These are phyloP conservation scores for Hypoxylon rickii DNA, from an alignment of 495 filamentous ascomycete species.

Conservation along the genomic window DNA sequence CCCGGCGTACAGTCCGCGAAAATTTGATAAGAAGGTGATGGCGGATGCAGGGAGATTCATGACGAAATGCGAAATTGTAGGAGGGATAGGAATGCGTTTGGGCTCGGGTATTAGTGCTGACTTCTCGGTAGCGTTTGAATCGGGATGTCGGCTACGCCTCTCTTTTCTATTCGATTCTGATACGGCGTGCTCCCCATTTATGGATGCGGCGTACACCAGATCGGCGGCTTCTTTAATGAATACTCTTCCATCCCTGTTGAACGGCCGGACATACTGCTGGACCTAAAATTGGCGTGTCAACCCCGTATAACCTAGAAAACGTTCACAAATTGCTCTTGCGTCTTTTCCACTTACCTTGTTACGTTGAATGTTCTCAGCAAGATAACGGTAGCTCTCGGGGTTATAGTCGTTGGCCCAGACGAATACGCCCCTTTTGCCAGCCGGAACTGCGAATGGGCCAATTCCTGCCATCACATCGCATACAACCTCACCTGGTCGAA, in stretches of 20 bases:
- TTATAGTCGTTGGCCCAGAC: constrained; percentile 98
- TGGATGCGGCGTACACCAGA: constrained; percentile 59
- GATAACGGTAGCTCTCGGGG: constrained; percentile 76
- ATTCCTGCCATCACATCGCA: constrained; percentile 98
- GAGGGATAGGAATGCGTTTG: constrained; percentile 58
- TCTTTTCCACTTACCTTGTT: constrained; percentile 69
- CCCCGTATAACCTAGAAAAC: constrained; percentile 1
- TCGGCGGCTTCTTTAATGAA: constrained; percentile 76
- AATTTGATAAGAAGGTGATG: constrained; percentile 81
- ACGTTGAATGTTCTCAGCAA: constrained; percentile 67
- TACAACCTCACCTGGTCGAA: constrained; percentile 82
- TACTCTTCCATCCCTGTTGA: constrained; percentile 75
- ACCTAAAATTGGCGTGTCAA: constrained; percentile 55
- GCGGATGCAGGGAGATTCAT: constrained; percentile 96
- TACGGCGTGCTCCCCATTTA: constrained; percentile 51
- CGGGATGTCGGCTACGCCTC: constrained; percentile 37
- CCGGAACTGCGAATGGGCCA: constrained; percentile 92
- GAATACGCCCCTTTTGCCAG: constrained; percentile 86
- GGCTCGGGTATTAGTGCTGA: constrained; percentile 39
- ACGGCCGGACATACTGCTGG: constrained; percentile 70
- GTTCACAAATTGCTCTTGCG: background rate
- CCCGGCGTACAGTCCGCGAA: constrained; percentile 77
- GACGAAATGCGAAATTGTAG: constrained; percentile 84
- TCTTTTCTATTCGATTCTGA: constrained; percentile 44
- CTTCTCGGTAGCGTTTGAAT: constrained; percentile 31